A percentile compares a stretch with the other conserved stretches of the same genome.
These are phyloP conservation scores for Neurospora sp. DNA, from an alignment of 495 filamentous ascomycete species.

Conservation along the genomic window DNA sequence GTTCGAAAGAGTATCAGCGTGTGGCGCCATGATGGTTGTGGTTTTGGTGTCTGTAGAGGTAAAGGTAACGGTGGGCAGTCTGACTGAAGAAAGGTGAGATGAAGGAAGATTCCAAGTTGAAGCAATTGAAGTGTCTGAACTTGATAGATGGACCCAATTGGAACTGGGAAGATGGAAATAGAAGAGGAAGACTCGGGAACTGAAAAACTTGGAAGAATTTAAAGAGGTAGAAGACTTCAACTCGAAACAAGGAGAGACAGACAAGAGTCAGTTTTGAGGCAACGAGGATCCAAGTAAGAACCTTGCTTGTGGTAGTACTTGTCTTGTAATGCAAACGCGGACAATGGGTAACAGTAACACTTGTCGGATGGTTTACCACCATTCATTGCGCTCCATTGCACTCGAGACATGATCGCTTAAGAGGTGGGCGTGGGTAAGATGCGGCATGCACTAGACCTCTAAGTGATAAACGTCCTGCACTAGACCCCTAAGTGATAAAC, in stretches of 20 bases:
- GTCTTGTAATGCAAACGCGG: background rate
- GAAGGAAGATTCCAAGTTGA: background rate
- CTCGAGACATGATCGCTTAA: background rate
- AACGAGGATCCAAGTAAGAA: background rate
- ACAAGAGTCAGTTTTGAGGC: background rate
- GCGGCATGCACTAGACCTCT: constrained; percentile 9
- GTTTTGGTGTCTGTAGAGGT: background rate
- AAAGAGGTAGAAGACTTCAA: background rate
- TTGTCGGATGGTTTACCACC: background rate
- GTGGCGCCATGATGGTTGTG: constrained; percentile 42
- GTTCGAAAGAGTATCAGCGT: constrained; percentile 31
- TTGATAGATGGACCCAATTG: background rate
- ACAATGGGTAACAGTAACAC: background rate
- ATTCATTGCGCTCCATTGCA: background rate
- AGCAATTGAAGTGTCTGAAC: background rate
- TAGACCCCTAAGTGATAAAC: background rate
- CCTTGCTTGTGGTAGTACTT: background rate
- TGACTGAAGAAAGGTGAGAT: background rate
- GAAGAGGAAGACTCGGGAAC: background rate
- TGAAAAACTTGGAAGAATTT: background rate
- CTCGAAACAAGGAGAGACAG: background rate
- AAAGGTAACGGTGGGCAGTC: background rate
- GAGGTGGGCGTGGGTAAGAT: background rate
- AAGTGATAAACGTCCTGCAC: constrained; percentile 6
- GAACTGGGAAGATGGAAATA: background rate